A percentile compares a stretch with the other conserved stretches of the same genome.
Evolutionary conservation across 2,329 filamentous ascomycete species (phyloP).

Genomic region (Fusarium bactridioides): DNA sequence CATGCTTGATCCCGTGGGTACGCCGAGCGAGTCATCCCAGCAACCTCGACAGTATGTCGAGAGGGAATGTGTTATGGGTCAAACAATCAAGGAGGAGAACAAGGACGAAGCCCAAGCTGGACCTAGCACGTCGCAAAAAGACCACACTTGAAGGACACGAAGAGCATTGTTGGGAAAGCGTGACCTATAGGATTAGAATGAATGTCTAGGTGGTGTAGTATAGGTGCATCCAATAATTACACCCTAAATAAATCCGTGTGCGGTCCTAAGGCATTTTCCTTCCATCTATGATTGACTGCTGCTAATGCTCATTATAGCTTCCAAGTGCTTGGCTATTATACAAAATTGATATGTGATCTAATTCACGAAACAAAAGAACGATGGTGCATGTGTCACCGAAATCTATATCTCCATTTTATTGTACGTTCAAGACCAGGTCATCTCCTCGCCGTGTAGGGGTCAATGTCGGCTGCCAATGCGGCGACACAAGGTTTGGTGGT

Average conservation of each 20-base stretch:
- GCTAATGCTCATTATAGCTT: conserved; percentile 35
- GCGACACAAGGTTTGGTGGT: conserved; percentile 26
- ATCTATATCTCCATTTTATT: conserved; percentile 42
- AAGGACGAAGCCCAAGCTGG: conserved; percentile 34
- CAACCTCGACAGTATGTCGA: conserved; percentile 36
- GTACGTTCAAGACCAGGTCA: conserved; percentile 68
- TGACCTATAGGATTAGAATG: conserved; percentile 32
- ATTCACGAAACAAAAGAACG: conserved; percentile 8
- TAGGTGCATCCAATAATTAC: conserved; percentile 38
- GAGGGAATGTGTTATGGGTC: conserved; percentile 49
- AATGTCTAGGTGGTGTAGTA: conserved; percentile 20
- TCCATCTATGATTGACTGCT: conserved; percentile 33
- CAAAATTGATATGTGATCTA: conserved; percentile 23
- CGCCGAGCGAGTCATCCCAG: conserved; percentile 15
- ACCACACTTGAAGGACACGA: not conserved
- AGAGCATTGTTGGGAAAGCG: not conserved
- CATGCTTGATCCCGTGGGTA: conserved; percentile 29
- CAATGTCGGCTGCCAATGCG: conserved; percentile 61
- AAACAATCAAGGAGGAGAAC: conserved; percentile 48
- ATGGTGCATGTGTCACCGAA: conserved; percentile 1
- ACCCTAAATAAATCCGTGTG: conserved; percentile 10
- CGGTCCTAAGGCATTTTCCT: conserved; percentile 11
- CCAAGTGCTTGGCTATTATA: conserved; percentile 36
- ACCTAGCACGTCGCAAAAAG: conserved; percentile 3
- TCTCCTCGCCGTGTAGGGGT: conserved; percentile 73